Evolutionary conservation across 148 eudicot species (phyloP), one percentile per base, ranked within the genome.

Genomic region (Beta vulgaris): DNA sequence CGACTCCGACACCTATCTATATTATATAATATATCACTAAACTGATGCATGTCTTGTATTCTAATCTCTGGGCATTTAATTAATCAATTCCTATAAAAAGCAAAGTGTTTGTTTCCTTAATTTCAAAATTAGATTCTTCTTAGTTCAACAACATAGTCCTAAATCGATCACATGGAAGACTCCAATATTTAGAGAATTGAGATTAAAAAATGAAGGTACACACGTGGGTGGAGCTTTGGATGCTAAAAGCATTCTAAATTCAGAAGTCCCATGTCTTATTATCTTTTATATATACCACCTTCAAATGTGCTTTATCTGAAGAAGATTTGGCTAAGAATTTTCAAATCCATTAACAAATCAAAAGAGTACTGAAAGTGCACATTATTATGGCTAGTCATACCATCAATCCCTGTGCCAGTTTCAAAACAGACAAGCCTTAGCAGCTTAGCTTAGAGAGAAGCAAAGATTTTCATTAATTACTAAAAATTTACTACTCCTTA

Each of bases 131-230:
- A 49, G 71, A 75, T 39, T 75, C n/a, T 53, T 23, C 59, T 28
- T 9, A 26, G 61, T 66, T 64, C 37, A 75, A 65, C 78, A 49
- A 65, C 71, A 51, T 75, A 49, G 71, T 51, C 34, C 18, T 40
- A n/a, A n/a, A n/a, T n/a, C 23, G 35, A 67, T 73, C 77, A 79
- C 77, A 79, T 79, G 77, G 73, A 67, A 67, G 77, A 44, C 73
- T 66, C 68, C 35, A 73, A 73, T 31, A 65, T 73, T 73, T n/a
- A 79, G 62, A 39, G 59, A 34, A 4, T 13, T 67, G 7, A 16
- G 43, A 36, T 26, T 19, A 54, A 76, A 55, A 76, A 26, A 25
- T 28, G 10, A 67, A 13, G 40, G 65, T 31, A 66, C 78, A 66
- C 78, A 76, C 72, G 72, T 76, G 78, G 73, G 58, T 31, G 11